phyloP scores from a whole-genome alignment of 805 yeast species.

The Aciculoconidium aculeatum region DNA sequence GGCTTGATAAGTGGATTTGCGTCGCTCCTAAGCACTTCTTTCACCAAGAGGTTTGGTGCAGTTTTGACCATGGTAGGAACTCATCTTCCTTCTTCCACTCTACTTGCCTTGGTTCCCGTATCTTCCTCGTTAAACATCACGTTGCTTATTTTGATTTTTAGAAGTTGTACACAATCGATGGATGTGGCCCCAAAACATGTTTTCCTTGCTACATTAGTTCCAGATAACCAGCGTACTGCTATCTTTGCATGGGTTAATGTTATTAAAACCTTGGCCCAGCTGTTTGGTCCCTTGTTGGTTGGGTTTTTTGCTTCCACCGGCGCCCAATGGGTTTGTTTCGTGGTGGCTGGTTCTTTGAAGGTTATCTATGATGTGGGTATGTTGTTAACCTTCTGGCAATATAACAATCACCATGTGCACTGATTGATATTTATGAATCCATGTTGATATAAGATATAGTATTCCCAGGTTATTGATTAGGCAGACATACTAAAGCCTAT shows the following conservation, averaged over 20 bases:
- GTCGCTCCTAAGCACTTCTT: conserved; percentile 37
- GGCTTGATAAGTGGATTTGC: conserved; percentile 34
- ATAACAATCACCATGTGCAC: conserved; percentile 24
- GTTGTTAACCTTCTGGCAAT: conserved; percentile 20
- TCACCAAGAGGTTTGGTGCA: conserved; percentile 41
- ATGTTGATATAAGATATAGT: no score
- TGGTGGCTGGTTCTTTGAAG: conserved; percentile 37
- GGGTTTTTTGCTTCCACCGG: conserved; percentile 33
- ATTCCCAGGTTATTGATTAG: no score
- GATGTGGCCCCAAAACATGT: conserved; percentile 46
- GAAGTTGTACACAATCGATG: conserved; percentile 41
- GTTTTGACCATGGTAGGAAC: conserved; percentile 40
- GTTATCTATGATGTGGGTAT: conserved; percentile 37
- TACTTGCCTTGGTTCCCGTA: conserved; percentile 33
- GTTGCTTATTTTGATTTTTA: conserved; percentile 23
- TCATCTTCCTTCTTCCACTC: conserved; percentile 38
- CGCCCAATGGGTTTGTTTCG: conserved; percentile 38
- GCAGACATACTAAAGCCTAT: no score
- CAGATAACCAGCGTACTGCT: conserved; percentile 36
- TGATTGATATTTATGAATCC: no score
- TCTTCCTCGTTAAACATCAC: conserved; percentile 28
- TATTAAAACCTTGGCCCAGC: conserved; percentile 36
- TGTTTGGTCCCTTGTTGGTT: conserved; percentile 37
- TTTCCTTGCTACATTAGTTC: conserved; percentile 36
- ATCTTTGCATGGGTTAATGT: conserved; percentile 42